These are phyloP conservation scores for bread wheat (Triticum aestivum) DNA, from an alignment of 176 grass and related monocot genomes.

Conservation along the genomic window DNA sequence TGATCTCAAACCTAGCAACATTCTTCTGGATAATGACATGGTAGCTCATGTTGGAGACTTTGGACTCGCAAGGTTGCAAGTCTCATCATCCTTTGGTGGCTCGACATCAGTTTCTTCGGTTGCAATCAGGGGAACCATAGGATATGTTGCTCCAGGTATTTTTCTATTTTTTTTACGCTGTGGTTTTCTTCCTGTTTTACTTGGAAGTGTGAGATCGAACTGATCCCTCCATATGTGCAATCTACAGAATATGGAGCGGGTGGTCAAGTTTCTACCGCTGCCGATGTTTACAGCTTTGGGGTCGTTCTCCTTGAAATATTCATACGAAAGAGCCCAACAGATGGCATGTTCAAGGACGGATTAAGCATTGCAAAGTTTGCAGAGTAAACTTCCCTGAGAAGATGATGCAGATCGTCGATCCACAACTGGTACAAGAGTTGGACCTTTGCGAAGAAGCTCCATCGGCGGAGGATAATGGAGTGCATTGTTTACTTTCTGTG, in stretches of 20 bases:
- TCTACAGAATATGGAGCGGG: too few species aligned
- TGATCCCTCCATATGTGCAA: too few species aligned
- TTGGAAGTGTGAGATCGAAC: too few species aligned
- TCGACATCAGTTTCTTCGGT: not conserved
- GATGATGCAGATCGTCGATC: not conserved
- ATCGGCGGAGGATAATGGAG: not conserved
- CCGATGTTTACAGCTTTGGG: too few species aligned
- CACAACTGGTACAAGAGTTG: not conserved
- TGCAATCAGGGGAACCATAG: slow-evolving; percentile 26
- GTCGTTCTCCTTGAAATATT: too few species aligned
- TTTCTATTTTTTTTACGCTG: not conserved
- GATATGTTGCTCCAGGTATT: slow-evolving; percentile 47
- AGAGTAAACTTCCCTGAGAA: not conserved
- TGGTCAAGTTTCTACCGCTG: too few species aligned
- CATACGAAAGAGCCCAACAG: not conserved
- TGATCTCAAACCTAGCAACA: slow-evolving; percentile 1
- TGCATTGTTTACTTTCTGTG: not conserved
- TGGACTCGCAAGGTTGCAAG: slow-evolving; percentile 13
- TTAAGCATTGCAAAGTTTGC: not conserved
- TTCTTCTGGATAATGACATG: slow-evolving; percentile 32
- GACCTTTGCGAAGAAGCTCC: not conserved
- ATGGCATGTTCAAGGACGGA: not conserved
- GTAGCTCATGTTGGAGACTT: slow-evolving; percentile 33
- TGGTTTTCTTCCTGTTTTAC: too few species aligned
- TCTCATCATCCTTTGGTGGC: not conserved